phyloP scores from a whole-genome alignment of 352 stramenopile species.

The Phytophthora podocarpi region DNA sequence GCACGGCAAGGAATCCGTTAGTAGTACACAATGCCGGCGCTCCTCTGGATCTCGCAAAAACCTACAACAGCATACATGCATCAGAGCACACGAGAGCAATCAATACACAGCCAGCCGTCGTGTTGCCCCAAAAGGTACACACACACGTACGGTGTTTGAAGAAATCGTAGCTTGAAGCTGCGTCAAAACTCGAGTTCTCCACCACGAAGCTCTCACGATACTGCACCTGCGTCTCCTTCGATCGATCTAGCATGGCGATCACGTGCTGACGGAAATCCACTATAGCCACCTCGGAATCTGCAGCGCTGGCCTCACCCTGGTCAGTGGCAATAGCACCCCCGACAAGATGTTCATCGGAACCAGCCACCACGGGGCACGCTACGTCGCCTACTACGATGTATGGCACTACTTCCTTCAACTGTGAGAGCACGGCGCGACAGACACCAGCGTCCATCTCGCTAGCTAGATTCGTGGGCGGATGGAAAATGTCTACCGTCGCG shows the following conservation, averaged over 20 bases:
- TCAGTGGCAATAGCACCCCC: not conserved
- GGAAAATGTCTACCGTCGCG: conserved; percentile 40
- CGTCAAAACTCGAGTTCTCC: conserved; percentile 58
- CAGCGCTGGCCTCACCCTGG: conserved; percentile 9
- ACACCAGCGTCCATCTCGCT: conserved; percentile 56
- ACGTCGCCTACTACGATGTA: conserved; percentile 70
- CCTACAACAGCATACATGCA: conserved; percentile 13
- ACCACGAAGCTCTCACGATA: conserved; percentile 59
- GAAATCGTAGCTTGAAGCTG: conserved; percentile 61
- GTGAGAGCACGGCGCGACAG: conserved; percentile 52
- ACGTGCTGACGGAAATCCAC: conserved; percentile 57
- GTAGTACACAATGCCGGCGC: conserved; percentile 36
- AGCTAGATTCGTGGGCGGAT: conserved; percentile 42
- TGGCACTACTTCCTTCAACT: conserved; percentile 54
- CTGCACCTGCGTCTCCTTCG: conserved; percentile 45
- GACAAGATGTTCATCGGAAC: conserved; percentile 13
- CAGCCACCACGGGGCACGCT: conserved; percentile 50
- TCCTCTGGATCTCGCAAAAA: conserved; percentile 37
- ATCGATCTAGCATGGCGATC: conserved; percentile 58
- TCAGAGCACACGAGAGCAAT: not conserved
- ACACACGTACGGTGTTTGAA: conserved; percentile 70
- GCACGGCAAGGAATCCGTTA: conserved; percentile 27
- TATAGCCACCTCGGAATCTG: conserved; percentile 23
- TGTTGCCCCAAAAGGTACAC: not conserved
- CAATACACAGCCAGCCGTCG: not conserved